A percentile compares a stretch with the other conserved stretches of the same genome.
These are phyloP conservation scores for Daphne laureola DNA, from an alignment of 441 rosid species.

Conservation along the genomic window DNA sequence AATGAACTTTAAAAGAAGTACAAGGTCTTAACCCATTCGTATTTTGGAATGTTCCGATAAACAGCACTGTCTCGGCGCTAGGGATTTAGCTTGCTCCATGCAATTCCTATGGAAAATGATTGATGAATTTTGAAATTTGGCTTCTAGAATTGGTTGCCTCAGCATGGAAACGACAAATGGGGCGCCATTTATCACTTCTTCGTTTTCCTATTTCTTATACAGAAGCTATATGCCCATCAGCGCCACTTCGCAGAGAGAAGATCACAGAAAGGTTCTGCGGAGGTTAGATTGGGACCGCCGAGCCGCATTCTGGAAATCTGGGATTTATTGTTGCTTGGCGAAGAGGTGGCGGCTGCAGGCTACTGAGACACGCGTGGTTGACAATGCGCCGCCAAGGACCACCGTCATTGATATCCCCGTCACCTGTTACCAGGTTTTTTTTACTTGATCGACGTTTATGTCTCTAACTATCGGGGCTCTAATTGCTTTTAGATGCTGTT, in stretches of 20 bases:
- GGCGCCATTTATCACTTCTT: constrained; percentile 19
- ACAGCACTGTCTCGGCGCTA: too few relatives aligned
- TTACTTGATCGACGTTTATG: background rate
- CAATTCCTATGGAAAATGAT: constrained; percentile 15
- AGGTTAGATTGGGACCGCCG: constrained; percentile 13
- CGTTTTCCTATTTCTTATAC: constrained; percentile 9
- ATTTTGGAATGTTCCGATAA: background rate
- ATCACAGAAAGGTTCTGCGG: constrained; percentile 18
- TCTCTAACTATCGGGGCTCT: too few relatives aligned
- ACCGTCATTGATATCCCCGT: constrained; percentile 61
- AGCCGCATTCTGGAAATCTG: constrained; percentile 11
- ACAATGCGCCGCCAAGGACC: constrained; percentile 30
- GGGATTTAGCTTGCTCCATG: constrained; percentile 10
- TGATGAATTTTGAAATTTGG: constrained; percentile 3
- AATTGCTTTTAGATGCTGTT: too few relatives aligned
- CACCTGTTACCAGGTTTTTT: constrained; percentile 75
- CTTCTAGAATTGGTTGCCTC: constrained; percentile 8
- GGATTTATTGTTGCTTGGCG: constrained; percentile 11
- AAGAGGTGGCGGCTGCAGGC: constrained; percentile 26
- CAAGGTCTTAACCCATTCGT: constrained; percentile 11
- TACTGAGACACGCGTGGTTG: constrained; percentile 39
- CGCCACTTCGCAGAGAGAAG: constrained; percentile 6
- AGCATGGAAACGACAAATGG: constrained; percentile 32
- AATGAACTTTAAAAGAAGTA: background rate
- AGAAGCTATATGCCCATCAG: constrained; percentile 8